These are phyloP conservation scores for Pleurotus cornucopiae DNA, from an alignment of 768 basidiomycete genomes.

Conservation along the genomic window DNA sequence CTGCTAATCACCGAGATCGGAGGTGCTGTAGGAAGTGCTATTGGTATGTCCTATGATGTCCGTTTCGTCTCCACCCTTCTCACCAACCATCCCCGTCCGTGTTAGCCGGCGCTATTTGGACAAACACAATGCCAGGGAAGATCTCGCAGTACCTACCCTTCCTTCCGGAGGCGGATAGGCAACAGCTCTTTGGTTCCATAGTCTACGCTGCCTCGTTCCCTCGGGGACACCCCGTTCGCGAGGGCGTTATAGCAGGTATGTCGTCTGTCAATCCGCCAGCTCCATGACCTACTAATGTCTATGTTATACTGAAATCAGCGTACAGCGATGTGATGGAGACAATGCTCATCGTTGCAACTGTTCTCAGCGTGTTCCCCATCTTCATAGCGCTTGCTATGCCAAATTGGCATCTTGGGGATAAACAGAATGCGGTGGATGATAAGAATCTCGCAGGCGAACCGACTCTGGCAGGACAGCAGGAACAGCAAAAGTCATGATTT, in stretches of 20 bases:
- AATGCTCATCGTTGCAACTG: constrained; percentile 50
- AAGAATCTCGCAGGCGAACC: constrained; percentile 25
- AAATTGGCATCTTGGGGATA: constrained; percentile 63
- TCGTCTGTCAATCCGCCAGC: constrained; percentile 5
- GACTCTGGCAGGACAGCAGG: constrained; percentile 8
- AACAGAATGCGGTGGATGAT: constrained; percentile 68
- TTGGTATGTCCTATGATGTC: constrained; percentile 33
- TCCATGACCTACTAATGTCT: neutral
- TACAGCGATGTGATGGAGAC: constrained; percentile 55
- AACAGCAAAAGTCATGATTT: neutral
- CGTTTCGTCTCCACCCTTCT: neutral
- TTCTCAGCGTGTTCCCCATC: constrained; percentile 54
- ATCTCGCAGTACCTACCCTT: constrained; percentile 53
- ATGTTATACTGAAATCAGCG: constrained; percentile 22
- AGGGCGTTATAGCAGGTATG: constrained; percentile 57
- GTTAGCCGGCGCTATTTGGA: constrained; percentile 62
- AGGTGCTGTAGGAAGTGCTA: constrained; percentile 59
- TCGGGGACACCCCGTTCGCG: constrained; percentile 52
- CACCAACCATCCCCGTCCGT: neutral
- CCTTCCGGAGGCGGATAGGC: constrained; percentile 36
- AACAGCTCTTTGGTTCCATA: constrained; percentile 52
- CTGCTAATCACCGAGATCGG: constrained; percentile 69
- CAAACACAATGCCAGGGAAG: constrained; percentile 58
- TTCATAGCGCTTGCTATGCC: constrained; percentile 56
- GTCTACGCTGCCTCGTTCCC: constrained; percentile 43